A percentile compares a stretch with the other conserved stretches of the same genome.
Conservation (phyloP, 441 rosid genomes). For the Gossypium davidsonii region DNA sequence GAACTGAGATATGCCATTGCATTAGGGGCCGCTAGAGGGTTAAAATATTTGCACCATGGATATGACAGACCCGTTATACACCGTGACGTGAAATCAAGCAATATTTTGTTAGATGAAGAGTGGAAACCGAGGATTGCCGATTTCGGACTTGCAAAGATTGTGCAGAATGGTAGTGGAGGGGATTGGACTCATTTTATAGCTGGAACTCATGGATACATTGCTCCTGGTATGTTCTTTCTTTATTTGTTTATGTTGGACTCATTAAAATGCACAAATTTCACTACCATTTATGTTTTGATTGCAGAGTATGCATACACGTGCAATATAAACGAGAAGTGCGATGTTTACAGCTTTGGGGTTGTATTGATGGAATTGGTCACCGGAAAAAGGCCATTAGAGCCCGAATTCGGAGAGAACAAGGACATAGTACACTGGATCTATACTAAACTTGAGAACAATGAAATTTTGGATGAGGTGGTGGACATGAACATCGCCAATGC, state of each 20-base stretch:
- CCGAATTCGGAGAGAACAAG: constrained; percentile 38
- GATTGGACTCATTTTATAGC: constrained; percentile 30
- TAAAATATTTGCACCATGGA: constrained; percentile 55
- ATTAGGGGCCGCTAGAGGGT: constrained; percentile 51
- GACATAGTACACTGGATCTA: constrained; percentile 42
- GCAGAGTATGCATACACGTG: constrained; percentile 45
- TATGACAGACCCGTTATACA: constrained; percentile 45
- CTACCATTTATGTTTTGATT: not conserved
- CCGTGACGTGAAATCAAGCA: constrained; percentile 54
- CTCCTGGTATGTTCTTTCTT: constrained; percentile 28
- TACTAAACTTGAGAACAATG: constrained; percentile 25
- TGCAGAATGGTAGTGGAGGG: constrained; percentile 32
- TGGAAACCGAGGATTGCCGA: constrained; percentile 58
- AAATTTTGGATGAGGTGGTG: constrained; percentile 27
- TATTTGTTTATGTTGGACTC: too few species aligned
- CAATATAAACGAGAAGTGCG: constrained; percentile 15
- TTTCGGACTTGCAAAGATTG: constrained; percentile 51
- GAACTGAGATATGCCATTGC: constrained; percentile 42
- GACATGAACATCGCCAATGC: constrained; percentile 27
- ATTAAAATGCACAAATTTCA: not conserved
- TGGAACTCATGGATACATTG: constrained; percentile 59
- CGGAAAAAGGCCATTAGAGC: constrained; percentile 40
- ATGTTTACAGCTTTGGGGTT: too few species aligned
- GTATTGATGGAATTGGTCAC: constrained; percentile 58
- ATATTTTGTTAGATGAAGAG: constrained; percentile 51